Evolutionary conservation across 495 filamentous ascomycete species (phyloP), one percentile per base, ranked within the genome.

Genomic region (Annulohypoxylon moriforme): DNA sequence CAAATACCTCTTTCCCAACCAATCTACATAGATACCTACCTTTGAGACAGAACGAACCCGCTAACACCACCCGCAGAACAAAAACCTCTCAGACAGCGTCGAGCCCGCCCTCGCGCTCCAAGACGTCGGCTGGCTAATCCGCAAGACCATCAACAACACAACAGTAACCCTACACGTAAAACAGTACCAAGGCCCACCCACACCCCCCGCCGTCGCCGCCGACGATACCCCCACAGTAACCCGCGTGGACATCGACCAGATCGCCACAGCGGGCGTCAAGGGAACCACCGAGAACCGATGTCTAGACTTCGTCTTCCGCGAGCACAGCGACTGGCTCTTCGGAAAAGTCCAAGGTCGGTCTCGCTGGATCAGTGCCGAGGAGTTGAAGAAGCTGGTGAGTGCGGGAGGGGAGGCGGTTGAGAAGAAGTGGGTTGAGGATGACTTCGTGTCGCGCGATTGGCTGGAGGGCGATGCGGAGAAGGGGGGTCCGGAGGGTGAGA

Each of bases 201-300:
- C 72, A 58, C 82, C 81, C 34, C 78, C 81, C 29, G 64, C 77
- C 13, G 80, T 80, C 44, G 68, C 75, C 42, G 59, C 78, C 1
- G 79, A 83, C 31, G 69, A 29, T n/a, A 34, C 27, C 2, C 27
- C 81, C 3, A 72, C 81, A 3, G 73, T 85, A 6, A 83, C 86
- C 61, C 92, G 93, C 84, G 89, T 98, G 82, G 91, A 96, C 80
- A 92, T 97, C 77, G 85, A 89, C 27, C 94, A 97, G 81, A 84
- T 87, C 25, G 86, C 88, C 36, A 93, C 92, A 7, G 93, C 92
- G 68, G 93, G 92, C 40, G 83, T 96, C 60, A 86, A 85, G 66
- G 91, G 91, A 64, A 91, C 91, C 22, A 84, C 84, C 29, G 94
- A 97, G 81, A 78, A 81, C 24, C 92, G 95, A 65, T 86, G 77